phyloP scores from a whole-genome alignment of 2,329 filamentous ascomycete species.

The Fusarium fracticaudum region DNA sequence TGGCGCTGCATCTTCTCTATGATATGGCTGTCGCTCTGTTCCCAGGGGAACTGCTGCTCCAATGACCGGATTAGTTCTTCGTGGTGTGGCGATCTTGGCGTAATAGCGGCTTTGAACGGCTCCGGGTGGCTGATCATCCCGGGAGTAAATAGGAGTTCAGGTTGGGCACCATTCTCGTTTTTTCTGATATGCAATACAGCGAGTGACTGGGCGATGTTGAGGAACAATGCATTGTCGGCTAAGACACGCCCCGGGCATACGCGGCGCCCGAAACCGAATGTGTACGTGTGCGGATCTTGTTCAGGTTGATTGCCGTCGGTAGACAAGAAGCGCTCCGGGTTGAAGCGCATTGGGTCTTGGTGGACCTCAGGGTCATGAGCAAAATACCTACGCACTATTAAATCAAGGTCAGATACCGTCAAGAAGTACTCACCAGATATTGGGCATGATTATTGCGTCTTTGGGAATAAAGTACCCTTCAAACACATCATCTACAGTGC shows the following conservation, averaged over 20 bases:
- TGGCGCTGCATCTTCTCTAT: conserved; percentile 13
- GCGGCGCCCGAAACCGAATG: conserved; percentile 49
- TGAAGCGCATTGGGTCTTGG: conserved; percentile 17
- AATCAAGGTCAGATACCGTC: too few species aligned
- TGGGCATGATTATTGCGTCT: conserved; percentile 28
- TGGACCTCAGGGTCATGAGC: conserved; percentile 30
- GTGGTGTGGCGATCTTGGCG: conserved; percentile 17
- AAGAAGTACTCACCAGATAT: conserved; percentile 21
- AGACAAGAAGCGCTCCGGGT: conserved; percentile 29
- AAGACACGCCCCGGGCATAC: conserved; percentile 47
- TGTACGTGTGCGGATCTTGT: conserved; percentile 42
- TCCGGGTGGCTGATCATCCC: conserved; percentile 30
- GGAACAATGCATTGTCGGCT: conserved; percentile 43
- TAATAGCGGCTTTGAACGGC: conserved; percentile 19
- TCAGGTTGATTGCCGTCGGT: conserved; percentile 27
- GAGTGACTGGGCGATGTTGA: conserved; percentile 53
- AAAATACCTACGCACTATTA: conserved; percentile 17
- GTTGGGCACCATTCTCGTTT: not conserved
- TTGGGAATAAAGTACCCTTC: conserved; percentile 40
- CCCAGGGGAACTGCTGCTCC: conserved; percentile 29
- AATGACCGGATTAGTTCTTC: conserved; percentile 20
- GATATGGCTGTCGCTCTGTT: conserved; percentile 17
- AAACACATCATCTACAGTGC: conserved; percentile 42
- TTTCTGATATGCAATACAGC: conserved; percentile 55
- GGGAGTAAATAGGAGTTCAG: conserved; percentile 11